Evolutionary conservation across 148 eudicot genomes (phyloP), one percentile per base, ranked within the genome.

Genomic region (Vaccinium macrocarpon): DNA sequence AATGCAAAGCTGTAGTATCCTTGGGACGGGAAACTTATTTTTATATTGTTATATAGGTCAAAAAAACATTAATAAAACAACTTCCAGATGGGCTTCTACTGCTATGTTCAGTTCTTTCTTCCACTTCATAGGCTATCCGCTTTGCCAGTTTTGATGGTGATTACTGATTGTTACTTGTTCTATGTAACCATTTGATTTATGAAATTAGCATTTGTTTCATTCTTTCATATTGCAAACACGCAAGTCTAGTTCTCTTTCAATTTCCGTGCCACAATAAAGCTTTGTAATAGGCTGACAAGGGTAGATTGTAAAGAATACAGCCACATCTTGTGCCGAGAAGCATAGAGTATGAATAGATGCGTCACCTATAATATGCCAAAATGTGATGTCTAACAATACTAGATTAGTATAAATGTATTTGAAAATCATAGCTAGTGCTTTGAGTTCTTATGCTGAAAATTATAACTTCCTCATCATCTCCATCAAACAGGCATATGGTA

Each of bases 171-270:
- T 64, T 64, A 6, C 12, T 64, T 13, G n/a, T 29, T 35, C 38
- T 35, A 64, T 6, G 46, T 64, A 64, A 64, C 71, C 71, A 64
- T 64, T 64, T 64, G 21, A 59, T 15, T 19, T 7, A 64, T 21
- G 18, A 11, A 42, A 70, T 70, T 70, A 70, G 13, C 15, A 42
- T 21, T 32, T 32, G 46, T 70, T 70, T 70, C 25, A 66, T 66
- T 66, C 72, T 66, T n/a, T 66, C 32, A n/a, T n/a, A 8, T n/a
- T 66, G 72, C 6, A 8, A 66, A 66, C 8, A 7, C 21, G 79
- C 29, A 46, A 49, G 55, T 76, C 55, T 74, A 74, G 2, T 38
- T 76, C 53, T 75, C 79, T 76, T 76, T 21, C 79, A 76, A 49
- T 64, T 62, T 18, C 3, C 71, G 9, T 64, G 71, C 71, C 29